phyloP scores from a whole-genome alignment of 768 basidiomycete genomes.

The Clitopilus passeckerianus region DNA sequence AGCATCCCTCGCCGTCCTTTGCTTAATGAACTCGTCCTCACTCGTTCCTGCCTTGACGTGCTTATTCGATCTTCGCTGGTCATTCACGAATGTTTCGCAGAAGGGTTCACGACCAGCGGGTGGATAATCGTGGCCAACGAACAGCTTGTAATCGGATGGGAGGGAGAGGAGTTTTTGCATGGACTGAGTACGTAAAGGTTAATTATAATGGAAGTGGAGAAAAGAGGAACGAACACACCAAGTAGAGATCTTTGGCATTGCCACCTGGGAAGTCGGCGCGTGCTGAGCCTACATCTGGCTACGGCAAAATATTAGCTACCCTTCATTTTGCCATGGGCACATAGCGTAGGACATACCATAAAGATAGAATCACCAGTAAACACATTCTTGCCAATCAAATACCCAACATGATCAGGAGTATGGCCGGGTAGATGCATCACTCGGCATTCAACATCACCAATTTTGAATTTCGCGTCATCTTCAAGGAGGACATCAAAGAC shows the following conservation, averaged over 20 bases:
- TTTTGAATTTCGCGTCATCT: slow-evolving; percentile 27
- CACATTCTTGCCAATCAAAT: slow-evolving; percentile 26
- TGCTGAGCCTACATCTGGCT: slow-evolving; percentile 33
- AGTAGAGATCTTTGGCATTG: slow-evolving; percentile 25
- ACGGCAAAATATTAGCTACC: not conserved
- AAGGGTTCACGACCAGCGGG: slow-evolving; percentile 15
- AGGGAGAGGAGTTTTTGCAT: slow-evolving; percentile 28
- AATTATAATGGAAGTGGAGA: not conserved
- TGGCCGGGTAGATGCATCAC: slow-evolving; percentile 33
- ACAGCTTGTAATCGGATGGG: slow-evolving; percentile 26
- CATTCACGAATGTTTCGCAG: slow-evolving; percentile 25
- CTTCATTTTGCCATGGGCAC: not conserved
- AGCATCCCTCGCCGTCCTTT: slow-evolving; percentile 24
- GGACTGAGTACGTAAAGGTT: slow-evolving; percentile 16
- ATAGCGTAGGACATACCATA: slow-evolving; percentile 1
- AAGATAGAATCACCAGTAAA: slow-evolving; percentile 37
- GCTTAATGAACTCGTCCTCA: slow-evolving; percentile 21
- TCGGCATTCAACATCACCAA: slow-evolving; percentile 21
- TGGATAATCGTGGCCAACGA: slow-evolving; percentile 34
- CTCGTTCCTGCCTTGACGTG: slow-evolving; percentile 21
- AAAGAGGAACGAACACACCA: slow-evolving; percentile 12
- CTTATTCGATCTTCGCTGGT: slow-evolving; percentile 23
- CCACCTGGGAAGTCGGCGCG: slow-evolving; percentile 34
- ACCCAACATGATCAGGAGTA: slow-evolving; percentile 18
- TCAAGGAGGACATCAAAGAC: slow-evolving; percentile 27